A percentile compares a stretch with the other conserved stretches of the same genome.
phyloP scores from a whole-genome alignment of 768 basidiomycete species.

The Pisolithus marmoratus region DNA sequence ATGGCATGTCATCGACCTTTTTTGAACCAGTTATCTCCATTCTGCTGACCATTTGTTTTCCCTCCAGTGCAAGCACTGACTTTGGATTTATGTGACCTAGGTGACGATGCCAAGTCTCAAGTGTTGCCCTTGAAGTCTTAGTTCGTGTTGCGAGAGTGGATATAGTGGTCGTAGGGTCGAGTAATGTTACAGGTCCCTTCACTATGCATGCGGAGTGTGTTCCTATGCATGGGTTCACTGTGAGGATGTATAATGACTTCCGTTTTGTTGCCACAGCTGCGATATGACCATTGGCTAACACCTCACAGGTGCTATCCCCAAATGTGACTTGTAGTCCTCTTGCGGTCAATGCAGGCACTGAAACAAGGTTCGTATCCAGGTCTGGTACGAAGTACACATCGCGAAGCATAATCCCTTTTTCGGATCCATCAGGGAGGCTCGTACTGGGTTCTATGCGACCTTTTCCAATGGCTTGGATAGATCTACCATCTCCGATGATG shows the following conservation, averaged over 20 bases:
- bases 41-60: conserved; percentile 3
- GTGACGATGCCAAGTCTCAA: conserved; percentile 2
- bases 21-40: not conserved
- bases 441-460: not conserved
- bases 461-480: conserved; percentile 1
- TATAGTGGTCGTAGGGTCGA: not conserved
- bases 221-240: not conserved
- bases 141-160: not conserved
- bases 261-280: not conserved
- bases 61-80: not conserved
- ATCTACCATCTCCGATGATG: not conserved
- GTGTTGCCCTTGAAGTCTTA: not conserved
- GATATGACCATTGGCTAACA: not conserved
- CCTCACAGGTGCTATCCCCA: not conserved
- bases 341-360: conserved; percentile 8
- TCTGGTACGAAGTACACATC: conserved; percentile 4
- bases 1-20: not conserved
- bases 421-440: not conserved
- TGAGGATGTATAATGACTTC: conserved; percentile 2
- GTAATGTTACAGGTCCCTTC: not conserved
- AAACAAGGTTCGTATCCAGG: conserved; percentile 12
- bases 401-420: not conserved
- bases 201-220: not conserved
- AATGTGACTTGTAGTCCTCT: not conserved
- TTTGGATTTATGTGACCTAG: not conserved